Evolutionary conservation across 768 basidiomycete species (phyloP), one percentile per base, ranked within the genome.

Genomic region (Lactarius evosmus): DNA sequence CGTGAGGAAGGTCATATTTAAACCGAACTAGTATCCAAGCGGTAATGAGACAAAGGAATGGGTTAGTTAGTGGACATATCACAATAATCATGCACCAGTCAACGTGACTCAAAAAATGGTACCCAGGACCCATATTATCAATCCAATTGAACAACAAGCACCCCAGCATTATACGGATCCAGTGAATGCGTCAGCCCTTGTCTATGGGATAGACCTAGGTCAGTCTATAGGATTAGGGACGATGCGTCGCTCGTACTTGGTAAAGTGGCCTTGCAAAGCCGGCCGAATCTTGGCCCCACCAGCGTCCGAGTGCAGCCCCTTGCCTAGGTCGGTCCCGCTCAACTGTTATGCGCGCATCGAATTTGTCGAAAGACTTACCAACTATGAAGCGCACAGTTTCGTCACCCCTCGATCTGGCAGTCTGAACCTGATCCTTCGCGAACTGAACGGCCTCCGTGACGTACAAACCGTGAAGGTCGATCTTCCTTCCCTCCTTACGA

Each of bases 391-490:
- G 33, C 49, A 65, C 25, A 14, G 0, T 19, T 2, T 44, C 11
- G 14, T 61, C 46, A 1, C 51, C 12, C 25, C 59, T 40, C 27
- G 17, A 32, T 11, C 2, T 36, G 4, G 60, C 64, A 12, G 49
- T 25, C 7, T 61, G 29, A 14, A 64, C 36, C 19, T 56, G 36
- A 12, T 56, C 30, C 46, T 56, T 50, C 19, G 55, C 60, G 33
- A 61, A 34, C 16, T 34, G 17, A 2, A 61, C 2, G 4, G 64
- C 64, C 30, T 65, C 64, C 8, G 12, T 4, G 3, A 60, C 59
- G 34, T 34, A 27, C 27, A 65, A 41, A 9, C 54, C 55, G 32
- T 65, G 64, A 30, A 65, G 60, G 27, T 65, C 64, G 16, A 65
- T 30, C 12, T 9, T 52, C 16, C n/a, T n/a, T n/a, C 59, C 55